Base-by-base conservation (phyloP, 129 eudicot genomes). In the sunflower (Helianthus annuus) region DNA sequence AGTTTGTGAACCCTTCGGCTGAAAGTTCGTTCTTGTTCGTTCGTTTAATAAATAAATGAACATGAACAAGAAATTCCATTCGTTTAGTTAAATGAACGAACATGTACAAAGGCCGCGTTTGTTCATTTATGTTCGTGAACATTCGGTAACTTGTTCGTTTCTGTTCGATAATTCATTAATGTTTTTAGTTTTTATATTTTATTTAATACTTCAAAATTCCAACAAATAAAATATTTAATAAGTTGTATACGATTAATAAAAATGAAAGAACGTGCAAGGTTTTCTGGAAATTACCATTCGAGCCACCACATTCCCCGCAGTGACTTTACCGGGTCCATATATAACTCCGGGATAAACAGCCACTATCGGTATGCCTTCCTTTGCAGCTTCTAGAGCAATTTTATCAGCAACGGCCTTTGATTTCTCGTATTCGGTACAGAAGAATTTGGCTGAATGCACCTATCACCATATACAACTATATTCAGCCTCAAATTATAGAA, bases 281-380 rank as follows among this genome's bases (percentile, higher is more conserved):
- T 66, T 53, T 15, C n/a, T 9, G 4, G 14, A 49, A 49, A 27
- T 70, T 84, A 89, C 98, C 95, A 93, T 9, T 52, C 66, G 83
- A 5, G 98, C 92, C 48, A 93, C 85, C 15, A 85, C 58, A 77
- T 93, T 93, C 52, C 97, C 98, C 65, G 90, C 81, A 10, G 96
- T 89, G 79, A 86, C 81, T 67, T 93, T 93, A 58, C 96, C 98
- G 4, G 92, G 86, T 65, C 98, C 98, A 81, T 90, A 93, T 51
- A 93, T 85, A 57, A 93, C 93, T 80, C 98, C 98, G 1, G 98
- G 97, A 79, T 93, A 93, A 54, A 93, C 87, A 9, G 87, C 79
- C 55, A 93, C 85, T 54, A 93, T 87, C 6, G 97, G 89, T 70
- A 93, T 89, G 1, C 98, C 92, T 57, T 90, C 89, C 11, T 82